Conservation (phyloP, 495 filamentous ascomycete species). For the Penicillium robsamsonii region DNA sequence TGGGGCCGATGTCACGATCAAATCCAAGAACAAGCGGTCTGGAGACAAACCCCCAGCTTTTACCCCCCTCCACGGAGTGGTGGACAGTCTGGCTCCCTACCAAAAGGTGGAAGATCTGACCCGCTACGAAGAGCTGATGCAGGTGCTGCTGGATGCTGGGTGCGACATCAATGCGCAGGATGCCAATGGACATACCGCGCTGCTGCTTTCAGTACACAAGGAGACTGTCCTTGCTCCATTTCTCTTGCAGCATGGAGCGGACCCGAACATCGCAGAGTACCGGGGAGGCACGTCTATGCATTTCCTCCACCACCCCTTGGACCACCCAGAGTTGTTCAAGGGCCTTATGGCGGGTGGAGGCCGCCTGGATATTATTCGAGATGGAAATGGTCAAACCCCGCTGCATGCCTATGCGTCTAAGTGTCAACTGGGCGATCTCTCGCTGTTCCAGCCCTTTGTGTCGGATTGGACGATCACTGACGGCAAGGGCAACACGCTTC, state of each 20-base stretch:
- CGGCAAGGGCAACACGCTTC: conserved; percentile 17
- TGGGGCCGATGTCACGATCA: background rate
- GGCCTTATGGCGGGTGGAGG: conserved; percentile 5
- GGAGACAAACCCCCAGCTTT: background rate
- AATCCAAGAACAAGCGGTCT: background rate
- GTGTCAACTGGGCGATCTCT: conserved; percentile 9
- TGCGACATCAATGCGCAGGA: conserved; percentile 9
- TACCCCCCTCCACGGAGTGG: conserved; percentile 4
- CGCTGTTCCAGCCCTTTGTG: conserved; percentile 12
- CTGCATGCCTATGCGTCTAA: conserved; percentile 4
- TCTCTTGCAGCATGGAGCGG: conserved; percentile 6
- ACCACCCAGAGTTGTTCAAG: conserved; percentile 8
- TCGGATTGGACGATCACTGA: conserved; percentile 19
- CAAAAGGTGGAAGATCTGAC: background rate
- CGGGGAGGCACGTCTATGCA: conserved; percentile 1
- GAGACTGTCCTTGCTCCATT: background rate
- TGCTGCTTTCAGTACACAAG: background rate
- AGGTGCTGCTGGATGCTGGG: conserved; percentile 3
- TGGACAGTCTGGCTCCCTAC: background rate
- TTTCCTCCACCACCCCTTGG: conserved; percentile 3
- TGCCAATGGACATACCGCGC: background rate
- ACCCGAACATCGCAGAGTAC: background rate
- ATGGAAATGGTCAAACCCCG: background rate
- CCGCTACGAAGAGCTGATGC: background rate
- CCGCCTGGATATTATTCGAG: conserved; percentile 4